Conservation (phyloP, 495 filamentous ascomycete genomes). For the Letharia lupina region DNA sequence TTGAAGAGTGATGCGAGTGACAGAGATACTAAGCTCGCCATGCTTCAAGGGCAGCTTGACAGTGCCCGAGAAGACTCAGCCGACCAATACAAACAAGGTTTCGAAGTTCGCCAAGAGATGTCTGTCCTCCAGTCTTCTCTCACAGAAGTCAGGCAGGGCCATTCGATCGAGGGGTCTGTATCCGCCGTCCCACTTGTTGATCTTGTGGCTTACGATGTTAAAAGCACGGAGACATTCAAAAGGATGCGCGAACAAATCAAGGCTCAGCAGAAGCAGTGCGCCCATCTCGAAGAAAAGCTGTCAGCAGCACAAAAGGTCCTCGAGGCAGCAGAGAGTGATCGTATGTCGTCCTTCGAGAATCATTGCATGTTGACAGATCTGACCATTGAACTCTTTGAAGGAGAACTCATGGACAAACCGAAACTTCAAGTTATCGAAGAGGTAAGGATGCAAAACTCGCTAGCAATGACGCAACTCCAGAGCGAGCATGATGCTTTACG, state of each 20-base stretch:
- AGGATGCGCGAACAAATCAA: constrained; percentile 41
- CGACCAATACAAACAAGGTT: constrained; percentile 7
- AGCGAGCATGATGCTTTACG: constrained; percentile 38
- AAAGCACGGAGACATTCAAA: constrained; percentile 38
- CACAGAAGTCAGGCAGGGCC: constrained; percentile 17
- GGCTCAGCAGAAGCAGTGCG: constrained; percentile 34
- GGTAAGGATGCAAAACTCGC: constrained; percentile 39
- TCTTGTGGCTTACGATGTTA: constrained; percentile 15
- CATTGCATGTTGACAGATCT: constrained; percentile 11
- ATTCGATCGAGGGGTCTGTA: constrained; percentile 22
- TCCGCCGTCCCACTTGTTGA: neutral
- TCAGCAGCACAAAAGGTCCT: constrained; percentile 34
- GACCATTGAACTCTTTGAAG: constrained; percentile 31
- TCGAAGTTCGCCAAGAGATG: constrained; percentile 14
- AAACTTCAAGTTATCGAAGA: constrained; percentile 42
- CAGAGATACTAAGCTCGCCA: constrained; percentile 7
- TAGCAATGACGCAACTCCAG: constrained; percentile 40
- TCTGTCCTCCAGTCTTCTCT: constrained; percentile 18
- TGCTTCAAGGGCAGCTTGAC: constrained; percentile 19
- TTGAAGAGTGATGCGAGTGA: constrained; percentile 8
- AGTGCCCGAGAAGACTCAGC: constrained; percentile 9
- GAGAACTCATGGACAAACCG: constrained; percentile 40
- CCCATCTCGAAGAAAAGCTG: constrained; percentile 36
- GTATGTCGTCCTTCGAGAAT: constrained; percentile 29
- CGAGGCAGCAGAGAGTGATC: constrained; percentile 34